Evolutionary conservation across 768 basidiomycete species (phyloP).

Genomic region (Psilocybe subaeruginosa): DNA sequence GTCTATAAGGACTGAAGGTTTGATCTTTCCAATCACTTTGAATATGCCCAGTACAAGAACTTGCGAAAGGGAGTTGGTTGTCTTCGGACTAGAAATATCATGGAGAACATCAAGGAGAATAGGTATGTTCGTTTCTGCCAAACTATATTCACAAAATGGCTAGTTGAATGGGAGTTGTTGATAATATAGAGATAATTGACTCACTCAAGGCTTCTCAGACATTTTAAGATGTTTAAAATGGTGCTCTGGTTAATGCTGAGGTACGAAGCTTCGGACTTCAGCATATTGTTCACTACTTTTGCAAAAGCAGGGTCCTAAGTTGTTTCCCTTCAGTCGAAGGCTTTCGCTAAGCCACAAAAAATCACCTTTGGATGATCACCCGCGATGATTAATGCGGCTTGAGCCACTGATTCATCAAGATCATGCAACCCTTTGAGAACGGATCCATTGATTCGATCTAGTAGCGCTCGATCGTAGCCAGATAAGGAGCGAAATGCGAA

Average conservation of each 20-base stretch:
- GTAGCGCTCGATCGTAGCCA: conserved; percentile 43
- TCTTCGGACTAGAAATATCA: conserved; percentile 3
- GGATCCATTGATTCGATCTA: conserved; percentile 43
- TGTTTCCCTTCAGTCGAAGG: not conserved
- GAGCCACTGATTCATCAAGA: conserved; percentile 42
- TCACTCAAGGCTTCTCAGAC: conserved; percentile 16
- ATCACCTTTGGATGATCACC: conserved; percentile 26
- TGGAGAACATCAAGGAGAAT: conserved; percentile 22
- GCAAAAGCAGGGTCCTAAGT: conserved; percentile 15
- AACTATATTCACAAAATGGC: conserved; percentile 5
- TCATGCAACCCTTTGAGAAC: conserved; percentile 47
- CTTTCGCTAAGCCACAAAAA: not conserved
- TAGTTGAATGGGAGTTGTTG: not conserved
- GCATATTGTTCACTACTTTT: conserved; percentile 16
- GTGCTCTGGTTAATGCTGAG: conserved; percentile 13
- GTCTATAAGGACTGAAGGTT: conserved; percentile 26
- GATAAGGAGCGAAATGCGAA: conserved; percentile 61
- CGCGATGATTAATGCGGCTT: conserved; percentile 46
- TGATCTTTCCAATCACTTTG: conserved; percentile 31
- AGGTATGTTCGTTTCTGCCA: conserved; percentile 15
- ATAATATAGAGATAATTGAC: not conserved
- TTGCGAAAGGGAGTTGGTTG: conserved; percentile 9
- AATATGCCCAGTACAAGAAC: conserved; percentile 40
- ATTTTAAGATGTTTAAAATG: conserved; percentile 17
- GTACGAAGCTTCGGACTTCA: conserved; percentile 16